Base-by-base conservation (phyloP, 2,329 filamentous ascomycete genomes). In the Penicillium sp. region DNA sequence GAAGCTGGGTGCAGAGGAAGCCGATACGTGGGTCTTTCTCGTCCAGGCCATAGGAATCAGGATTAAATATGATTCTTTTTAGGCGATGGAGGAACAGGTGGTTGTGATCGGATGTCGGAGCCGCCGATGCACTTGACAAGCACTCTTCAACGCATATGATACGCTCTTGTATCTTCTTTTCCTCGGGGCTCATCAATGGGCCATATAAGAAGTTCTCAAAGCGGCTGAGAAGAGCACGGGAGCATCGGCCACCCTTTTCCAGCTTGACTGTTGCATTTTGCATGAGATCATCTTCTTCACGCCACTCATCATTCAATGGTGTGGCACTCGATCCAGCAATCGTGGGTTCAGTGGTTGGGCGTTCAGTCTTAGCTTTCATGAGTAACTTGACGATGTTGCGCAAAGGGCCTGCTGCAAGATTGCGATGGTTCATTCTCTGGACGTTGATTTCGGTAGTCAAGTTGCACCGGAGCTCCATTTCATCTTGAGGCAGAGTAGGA, bases 121-220 rank as follows among this genome's bases (percentile, higher is more conserved):
- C 15, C 2, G 19, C 15, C 9, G 19, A 23, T 25, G 19, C 4
- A 19, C 31, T 37, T 47, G 41, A 29, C n/a, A 53, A 6, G 15
- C 45, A 55, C 15, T 55, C 52, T 35, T 55, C 45, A 19, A 50
- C 19, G 19, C 45, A 49, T 13, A 55, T 55, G 21, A 41, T 29
- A n/a, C 35, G 52, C 29, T 55, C 52, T 27, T 50, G 52, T 4
- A 23, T 41, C 17, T 21, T 55, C 52, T 19, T 55, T 12, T 55
- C 52, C 27, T 40, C 37, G 17, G 40, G 13, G 17, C 41, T 55
- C 52, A 33, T 55, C 21, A 50, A 55, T 47, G 50, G 50, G 29
- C 52, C 45, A 33, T 55, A 50, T 13, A 55, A 19, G 45, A 55
- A 55, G 4, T 33, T 48, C 15, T 55, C 52, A 31, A 49, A 50